Conservation (phyloP, 352 stramenopile species). For the Blastocystis sp. region DNA sequence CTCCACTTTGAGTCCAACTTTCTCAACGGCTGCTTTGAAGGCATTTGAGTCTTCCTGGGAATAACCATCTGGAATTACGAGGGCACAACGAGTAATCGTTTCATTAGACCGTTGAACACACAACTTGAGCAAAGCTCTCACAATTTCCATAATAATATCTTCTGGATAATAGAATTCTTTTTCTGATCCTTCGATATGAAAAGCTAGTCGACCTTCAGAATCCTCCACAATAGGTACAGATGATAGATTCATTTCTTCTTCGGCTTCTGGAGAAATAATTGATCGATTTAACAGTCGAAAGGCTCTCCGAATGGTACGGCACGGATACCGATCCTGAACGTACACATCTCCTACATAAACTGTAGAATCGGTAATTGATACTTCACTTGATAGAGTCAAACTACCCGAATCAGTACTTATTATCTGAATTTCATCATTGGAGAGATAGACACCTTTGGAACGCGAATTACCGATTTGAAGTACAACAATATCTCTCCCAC, state of each 20-base stretch:
- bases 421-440: not conserved
- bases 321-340: not conserved
- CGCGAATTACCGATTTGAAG: constrained; percentile 1
- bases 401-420: not conserved
- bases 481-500: constrained; percentile 15
- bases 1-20: not conserved
- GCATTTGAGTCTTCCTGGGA: not conserved
- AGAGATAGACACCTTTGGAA: not conserved
- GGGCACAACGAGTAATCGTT: not conserved
- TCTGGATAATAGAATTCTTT: not conserved
- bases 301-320: not conserved
- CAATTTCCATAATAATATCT: constrained; percentile 22
- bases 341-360: not conserved
- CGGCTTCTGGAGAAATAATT: not conserved
- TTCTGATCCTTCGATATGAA: not conserved
- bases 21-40: not conserved
- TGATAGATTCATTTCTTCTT: not conserved
- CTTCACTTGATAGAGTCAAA: not conserved
- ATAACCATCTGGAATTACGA: not conserved
- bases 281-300: not conserved
- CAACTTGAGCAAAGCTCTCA: not conserved
- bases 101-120: not conserved
- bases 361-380: not conserved
- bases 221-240: not conserved
- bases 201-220: not conserved